Evolutionary conservation across 306 rosid genomes (phyloP), one percentile per base, ranked within the genome.

Genomic region (Cicer arietinum): DNA sequence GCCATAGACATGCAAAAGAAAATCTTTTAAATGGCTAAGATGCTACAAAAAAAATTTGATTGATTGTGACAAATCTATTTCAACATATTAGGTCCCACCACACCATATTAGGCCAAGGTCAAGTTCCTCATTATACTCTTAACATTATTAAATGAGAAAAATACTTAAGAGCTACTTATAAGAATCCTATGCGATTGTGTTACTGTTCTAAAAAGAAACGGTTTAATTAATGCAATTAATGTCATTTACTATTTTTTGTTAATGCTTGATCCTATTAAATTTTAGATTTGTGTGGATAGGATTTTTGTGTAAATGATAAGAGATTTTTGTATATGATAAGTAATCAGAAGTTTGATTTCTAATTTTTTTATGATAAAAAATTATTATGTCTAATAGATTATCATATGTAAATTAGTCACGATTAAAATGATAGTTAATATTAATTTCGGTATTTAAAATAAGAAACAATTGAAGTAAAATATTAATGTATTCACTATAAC

Each of bases 131-230:
- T 58, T 74, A 84, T 83, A 77, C 69, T 67, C 75, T 18, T 82
- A 69, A 81, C 76, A 75, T 76, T 81, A 82, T 84, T 66, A 81
- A 80, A 87, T 10, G 81, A 79, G 76, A 79, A 71, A 64, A 82
- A 44, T 70, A 59, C 66, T 56, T 45, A 22, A 74, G 74, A 25
- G 25, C 45, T 44, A 20, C 42, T 25, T 80, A 79, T 56, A 47
- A 86, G 97, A 88, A 94, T 94, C 98, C 99, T 84, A 94, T 90
- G 97, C 81, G 64, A 79, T 84, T 74, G 80, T 69, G 69, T 74
- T 76, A 59, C 74, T 78, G 56, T 80, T 69, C 68, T 73, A 80
- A 76, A 76, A 64, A 41, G 64, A 73, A 83, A 67, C 56, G 48
- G 35, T 61, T 75, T 56, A 20, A 65, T 16, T 71, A 81, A 13